Base-by-base conservation (phyloP, 2,329 filamentous ascomycete genomes). In the Metarhizium album region DNA sequence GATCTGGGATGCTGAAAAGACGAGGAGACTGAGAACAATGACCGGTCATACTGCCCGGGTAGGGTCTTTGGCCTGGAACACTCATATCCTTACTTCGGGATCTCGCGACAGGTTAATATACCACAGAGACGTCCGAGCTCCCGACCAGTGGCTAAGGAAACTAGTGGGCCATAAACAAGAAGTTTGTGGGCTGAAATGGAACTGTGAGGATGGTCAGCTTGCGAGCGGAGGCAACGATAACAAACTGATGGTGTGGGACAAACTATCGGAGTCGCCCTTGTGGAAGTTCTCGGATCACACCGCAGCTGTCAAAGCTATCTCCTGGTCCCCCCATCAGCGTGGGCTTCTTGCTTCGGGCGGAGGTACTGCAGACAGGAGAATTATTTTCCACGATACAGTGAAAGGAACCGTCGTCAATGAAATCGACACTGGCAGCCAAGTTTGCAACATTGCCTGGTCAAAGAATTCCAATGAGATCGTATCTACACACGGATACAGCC, bases 201-300 rank as follows among this genome's bases (percentile, higher is more conserved):
- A 98, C 61, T 87, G 87, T 52, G 90, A 97, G 59, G 91, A 96
- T 61, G 87, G 90, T 4, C 93, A 98, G 66, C 77, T 98, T 24
- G 93, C 93, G 13, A 95, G 88, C 50, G 93, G 93, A 47, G 93
- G 93, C 5, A 98, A 98, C 67, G 93, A 98, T 72, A 98, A 98
- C 72, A 97, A 97, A 66, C 76, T 98, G 45, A 93, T 97, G 80
- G 90, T 98, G 23, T 98, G 93, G 93, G 93, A 98, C 62, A 94
- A 94, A 64, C 77, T 96, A 52, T 88, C 84, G n/a, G 87, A 94
- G 59, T 87, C 90, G 7, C 93, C 93, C 1, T 76, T 94, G 2
- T 95, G 87, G 76, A 94, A 95, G 60, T 97, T 95, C 67, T 86
- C 87, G 18, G 90, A 96, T 56, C 93, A 98, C 66, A 91, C 86